These are phyloP conservation scores for Leccinum olivaceopallidum DNA, from an alignment of 768 basidiomycete species.

Conservation along the genomic window DNA sequence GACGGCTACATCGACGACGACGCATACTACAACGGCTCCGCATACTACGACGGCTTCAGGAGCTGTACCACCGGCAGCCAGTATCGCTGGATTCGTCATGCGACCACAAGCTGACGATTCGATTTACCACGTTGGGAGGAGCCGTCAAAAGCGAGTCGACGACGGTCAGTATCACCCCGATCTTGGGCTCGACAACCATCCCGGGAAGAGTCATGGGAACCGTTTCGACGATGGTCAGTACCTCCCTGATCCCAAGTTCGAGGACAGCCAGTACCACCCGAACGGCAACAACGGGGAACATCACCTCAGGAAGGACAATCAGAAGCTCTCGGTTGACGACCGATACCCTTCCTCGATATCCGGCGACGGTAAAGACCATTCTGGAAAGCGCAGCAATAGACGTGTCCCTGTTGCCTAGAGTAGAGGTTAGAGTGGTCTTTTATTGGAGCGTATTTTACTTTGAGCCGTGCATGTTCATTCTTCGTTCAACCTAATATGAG, in stretches of 20 bases:
- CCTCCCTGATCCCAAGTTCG: constrained; percentile 9
- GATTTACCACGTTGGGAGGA: constrained; percentile 1
- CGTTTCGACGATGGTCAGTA: constrained; percentile 17
- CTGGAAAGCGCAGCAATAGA: constrained; percentile 6
- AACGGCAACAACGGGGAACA: background rate
- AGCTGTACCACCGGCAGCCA: background rate
- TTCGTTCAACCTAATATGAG: constrained; percentile 5
- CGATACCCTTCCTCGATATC: background rate
- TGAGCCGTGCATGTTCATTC: constrained; percentile 15
- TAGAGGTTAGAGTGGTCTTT: background rate
- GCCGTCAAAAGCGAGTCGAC: constrained; percentile 5
- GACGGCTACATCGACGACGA: constrained; percentile 1
- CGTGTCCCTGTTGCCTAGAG: background rate
- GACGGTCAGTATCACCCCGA: constrained; percentile 14
- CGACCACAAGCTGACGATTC: background rate
- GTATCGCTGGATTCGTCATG: background rate
- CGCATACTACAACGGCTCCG: background rate
- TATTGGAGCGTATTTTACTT: constrained; percentile 7
- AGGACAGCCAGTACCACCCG: background rate
- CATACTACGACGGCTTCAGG: background rate
- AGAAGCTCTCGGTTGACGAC: constrained; percentile 3
- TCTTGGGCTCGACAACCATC: constrained; percentile 6
- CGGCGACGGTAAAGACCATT: constrained; percentile 12
- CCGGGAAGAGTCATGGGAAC: background rate
- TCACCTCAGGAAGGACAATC: background rate